Conservation (phyloP, 352 stramenopile genomes). For the Elongisporangium senticosum region DNA sequence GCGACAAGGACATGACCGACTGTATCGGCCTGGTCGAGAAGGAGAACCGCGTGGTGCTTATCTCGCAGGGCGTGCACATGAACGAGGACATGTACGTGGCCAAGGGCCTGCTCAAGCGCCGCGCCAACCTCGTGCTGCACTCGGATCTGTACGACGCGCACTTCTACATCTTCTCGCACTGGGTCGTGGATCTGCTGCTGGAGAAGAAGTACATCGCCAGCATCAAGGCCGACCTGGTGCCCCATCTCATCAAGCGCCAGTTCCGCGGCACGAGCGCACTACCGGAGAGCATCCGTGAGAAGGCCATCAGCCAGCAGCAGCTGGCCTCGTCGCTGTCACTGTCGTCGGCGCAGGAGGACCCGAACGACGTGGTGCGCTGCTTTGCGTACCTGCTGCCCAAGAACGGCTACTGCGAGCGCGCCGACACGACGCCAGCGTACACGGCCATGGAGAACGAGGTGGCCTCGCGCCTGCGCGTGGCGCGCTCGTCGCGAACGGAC, state of each 20-base stretch:
- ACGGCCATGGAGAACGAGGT: conserved; percentile 71
- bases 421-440: conserved; percentile 70
- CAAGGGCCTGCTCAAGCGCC: conserved; percentile 72
- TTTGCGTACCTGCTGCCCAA: conserved; percentile 66
- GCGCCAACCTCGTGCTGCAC: conserved; percentile 66
- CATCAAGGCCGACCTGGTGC: conserved; percentile 79
- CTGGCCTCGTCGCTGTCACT: conserved; percentile 60
- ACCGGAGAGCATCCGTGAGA: conserved; percentile 47
- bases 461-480: conserved; percentile 57
- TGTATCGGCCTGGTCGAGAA: conserved; percentile 68
- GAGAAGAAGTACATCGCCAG: conserved; percentile 84
- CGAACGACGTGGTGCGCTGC: conserved; percentile 65
- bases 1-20: conserved; percentile 80
- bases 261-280: conserved; percentile 62
- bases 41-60: conserved; percentile 62
- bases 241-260: conserved; percentile 69
- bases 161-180: conserved; percentile 85
- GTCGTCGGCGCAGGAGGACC: conserved; percentile 39
- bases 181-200: conserved; percentile 67
- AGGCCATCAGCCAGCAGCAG: conserved; percentile 48
- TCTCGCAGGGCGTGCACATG: conserved; percentile 73
- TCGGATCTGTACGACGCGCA: conserved; percentile 78
- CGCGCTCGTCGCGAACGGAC: conserved; percentile 22
- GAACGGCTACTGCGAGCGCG: conserved; percentile 77
- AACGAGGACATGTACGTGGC: conserved; percentile 76